A percentile compares a stretch with the other conserved stretches of the same genome.
These are phyloP conservation scores for Hypoxylon sp. DNA, from an alignment of 2,329 filamentous ascomycete genomes.

Conservation along the genomic window DNA sequence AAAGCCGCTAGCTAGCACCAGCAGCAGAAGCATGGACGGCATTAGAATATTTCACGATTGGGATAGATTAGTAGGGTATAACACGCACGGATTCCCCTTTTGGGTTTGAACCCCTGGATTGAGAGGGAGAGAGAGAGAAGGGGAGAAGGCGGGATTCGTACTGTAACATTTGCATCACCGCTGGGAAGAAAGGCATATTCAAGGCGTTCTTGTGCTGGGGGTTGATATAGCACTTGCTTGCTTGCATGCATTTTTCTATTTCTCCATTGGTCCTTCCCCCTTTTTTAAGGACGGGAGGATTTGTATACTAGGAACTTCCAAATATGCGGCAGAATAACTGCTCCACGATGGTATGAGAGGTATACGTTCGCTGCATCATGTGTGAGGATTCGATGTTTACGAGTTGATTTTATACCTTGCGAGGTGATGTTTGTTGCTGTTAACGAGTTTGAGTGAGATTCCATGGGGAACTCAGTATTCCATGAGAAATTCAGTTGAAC, in stretches of 20 bases:
- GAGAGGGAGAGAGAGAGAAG: too few relatives aligned
- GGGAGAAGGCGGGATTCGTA: constrained; percentile 22
- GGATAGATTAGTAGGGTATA: constrained; percentile 4
- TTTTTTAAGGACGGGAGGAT: too few relatives aligned
- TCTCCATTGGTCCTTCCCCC: background rate
- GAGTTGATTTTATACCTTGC: background rate
- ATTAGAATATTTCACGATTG: background rate
- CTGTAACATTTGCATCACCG: constrained; percentile 14
- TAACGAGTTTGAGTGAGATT: too few relatives aligned
- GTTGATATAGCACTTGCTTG: constrained; percentile 16
- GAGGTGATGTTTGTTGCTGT: background rate
- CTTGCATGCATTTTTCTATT: constrained; percentile 8
- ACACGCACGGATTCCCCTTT: constrained; percentile 1
- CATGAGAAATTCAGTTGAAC: too few relatives aligned
- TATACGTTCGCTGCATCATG: background rate
- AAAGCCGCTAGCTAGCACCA: constrained; percentile 28
- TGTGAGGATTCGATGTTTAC: background rate
- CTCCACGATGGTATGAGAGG: background rate
- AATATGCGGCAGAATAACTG: constrained; percentile 16
- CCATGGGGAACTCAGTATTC: background rate
- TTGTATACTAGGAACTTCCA: constrained; percentile 22
- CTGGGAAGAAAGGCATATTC: constrained; percentile 25
- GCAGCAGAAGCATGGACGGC: background rate
- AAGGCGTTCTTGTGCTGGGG: constrained; percentile 31
- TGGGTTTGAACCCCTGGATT: background rate